phyloP scores from a whole-genome alignment of 2,329 filamentous ascomycete genomes.

The Exophiala phaeomuriformis region DNA sequence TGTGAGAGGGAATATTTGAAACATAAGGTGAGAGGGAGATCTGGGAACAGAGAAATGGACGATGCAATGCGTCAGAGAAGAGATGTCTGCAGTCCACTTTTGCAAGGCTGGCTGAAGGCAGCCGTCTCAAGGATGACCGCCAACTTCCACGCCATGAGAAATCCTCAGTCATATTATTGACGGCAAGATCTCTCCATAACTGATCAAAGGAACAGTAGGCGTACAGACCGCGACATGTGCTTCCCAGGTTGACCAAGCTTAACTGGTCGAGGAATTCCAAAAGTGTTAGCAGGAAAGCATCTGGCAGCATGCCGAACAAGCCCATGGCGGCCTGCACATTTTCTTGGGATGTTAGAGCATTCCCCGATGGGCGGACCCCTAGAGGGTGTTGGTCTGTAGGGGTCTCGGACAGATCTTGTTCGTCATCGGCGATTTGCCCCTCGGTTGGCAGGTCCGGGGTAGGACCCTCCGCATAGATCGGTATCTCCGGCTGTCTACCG shows the following conservation, averaged over 20 bases:
- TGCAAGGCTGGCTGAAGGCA: slow-evolving; percentile 48
- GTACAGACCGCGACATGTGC: slow-evolving; percentile 77
- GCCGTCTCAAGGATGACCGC: slow-evolving; percentile 67
- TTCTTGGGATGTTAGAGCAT: slow-evolving; percentile 60
- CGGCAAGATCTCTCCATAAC: slow-evolving; percentile 77
- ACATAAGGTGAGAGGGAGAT: slow-evolving; percentile 61
- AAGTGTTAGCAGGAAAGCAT: slow-evolving; percentile 69
- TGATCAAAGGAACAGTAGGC: slow-evolving; percentile 80
- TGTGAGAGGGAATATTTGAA: slow-evolving; percentile 61
- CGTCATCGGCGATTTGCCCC: neutral
- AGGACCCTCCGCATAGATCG: neutral
- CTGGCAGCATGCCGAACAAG: slow-evolving; percentile 60
- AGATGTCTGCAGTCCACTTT: slow-evolving; percentile 66
- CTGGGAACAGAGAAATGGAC: slow-evolving; percentile 83
- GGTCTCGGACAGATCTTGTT: neutral
- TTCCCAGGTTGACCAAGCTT: slow-evolving; percentile 59
- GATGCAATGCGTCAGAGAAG: slow-evolving; percentile 83
- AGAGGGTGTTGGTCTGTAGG: slow-evolving; percentile 70
- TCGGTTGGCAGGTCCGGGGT: neutral
- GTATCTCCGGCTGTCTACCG: slow-evolving; percentile 2
- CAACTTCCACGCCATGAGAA: slow-evolving; percentile 75
- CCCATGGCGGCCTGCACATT: slow-evolving; percentile 64
- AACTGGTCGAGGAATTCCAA: slow-evolving; percentile 65
- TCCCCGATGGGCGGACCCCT: slow-evolving; percentile 78
- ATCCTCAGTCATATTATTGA: slow-evolving; percentile 39